These are phyloP conservation scores for Exophiala mesophila DNA, from an alignment of 2,329 filamentous ascomycete species.

Conservation along the genomic window DNA sequence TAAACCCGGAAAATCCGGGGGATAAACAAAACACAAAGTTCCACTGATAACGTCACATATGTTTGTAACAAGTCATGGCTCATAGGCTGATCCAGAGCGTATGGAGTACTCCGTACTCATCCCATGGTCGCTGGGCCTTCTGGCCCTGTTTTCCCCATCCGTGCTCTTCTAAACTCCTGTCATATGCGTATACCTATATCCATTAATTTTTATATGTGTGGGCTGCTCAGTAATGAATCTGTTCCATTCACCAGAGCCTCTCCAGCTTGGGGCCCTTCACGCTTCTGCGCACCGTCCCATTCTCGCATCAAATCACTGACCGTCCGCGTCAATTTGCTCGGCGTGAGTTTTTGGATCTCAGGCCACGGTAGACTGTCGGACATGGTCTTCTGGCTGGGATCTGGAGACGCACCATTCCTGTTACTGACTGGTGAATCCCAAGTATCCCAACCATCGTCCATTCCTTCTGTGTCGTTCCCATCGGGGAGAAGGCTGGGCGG, in stretches of 20 bases:
- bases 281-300: slow-evolving; percentile 56
- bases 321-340: slow-evolving; percentile 72
- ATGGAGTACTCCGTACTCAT: too few species aligned
- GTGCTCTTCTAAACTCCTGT: not conserved
- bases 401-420: not conserved
- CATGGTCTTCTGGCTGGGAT: not conserved
- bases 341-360: slow-evolving; percentile 65
- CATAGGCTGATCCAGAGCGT: too few species aligned
- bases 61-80: too few species aligned
- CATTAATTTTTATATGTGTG: not conserved
- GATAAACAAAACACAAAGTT: not conserved
- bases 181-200: not conserved
- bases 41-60: too few species aligned
- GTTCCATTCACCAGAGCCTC: not conserved
- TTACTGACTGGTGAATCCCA: slow-evolving; percentile 47
- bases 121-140: too few species aligned
- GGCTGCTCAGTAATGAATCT: not conserved
- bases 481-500: slow-evolving; percentile 24
- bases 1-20: not conserved
- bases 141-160: not conserved
- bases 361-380: slow-evolving; percentile 52
- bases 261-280: not conserved
- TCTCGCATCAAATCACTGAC: slow-evolving; percentile 85
- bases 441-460: slow-evolving; percentile 50
- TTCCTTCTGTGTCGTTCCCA: slow-evolving; percentile 36